Base-by-base conservation (phyloP, 78 protist species). In the Dictyostelium firmibasis region DNA sequence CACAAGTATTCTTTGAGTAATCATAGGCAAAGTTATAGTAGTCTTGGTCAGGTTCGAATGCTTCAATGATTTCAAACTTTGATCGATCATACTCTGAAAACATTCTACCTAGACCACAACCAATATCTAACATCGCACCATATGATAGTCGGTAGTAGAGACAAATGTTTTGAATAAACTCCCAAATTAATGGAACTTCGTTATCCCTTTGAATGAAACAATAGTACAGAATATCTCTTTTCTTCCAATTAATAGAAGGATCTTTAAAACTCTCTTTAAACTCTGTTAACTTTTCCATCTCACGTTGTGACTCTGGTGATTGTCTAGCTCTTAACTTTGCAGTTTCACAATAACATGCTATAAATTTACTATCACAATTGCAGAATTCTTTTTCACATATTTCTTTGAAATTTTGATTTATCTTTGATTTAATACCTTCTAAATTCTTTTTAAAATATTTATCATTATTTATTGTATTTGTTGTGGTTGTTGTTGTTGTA, bases 31-130 rank as follows among this genome's bases (percentile, higher is more conserved):
- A 89, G 31, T 6, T 10, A 43, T 70, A 89, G 33, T 89, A 89
- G 50, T 89, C 94, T 3, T 13, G 16, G n/a, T 89, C 94, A 16
- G 94, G 94, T 27, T 89, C 94, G 14, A 69, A 44, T 9, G 94
- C 94, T 25, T 89, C 94, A 1, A 89, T 81, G 7, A 27, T 29
- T 50, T 81, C 31, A 62, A 74, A 89, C 76, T 89, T 89, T 1
- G 75, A 69, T 0, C 38, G 31, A 2, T 69, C 87, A 79, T 81
- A 89, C 14, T 81, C 69, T 0, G 69, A 25, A 81, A 89, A 89
- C 94, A 89, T 89, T 41, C 94, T 20, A 35, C 94, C 94, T 1
- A 89, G 14, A 20, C 94, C 94, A 44, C 94, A 69, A 0, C 94
- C 94, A 70, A 89, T 53, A 69, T 89, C 94, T 8, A 89, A 76